These are phyloP conservation scores for Auriscalpium orientale DNA, from an alignment of 768 basidiomycete genomes.

Conservation along the genomic window DNA sequence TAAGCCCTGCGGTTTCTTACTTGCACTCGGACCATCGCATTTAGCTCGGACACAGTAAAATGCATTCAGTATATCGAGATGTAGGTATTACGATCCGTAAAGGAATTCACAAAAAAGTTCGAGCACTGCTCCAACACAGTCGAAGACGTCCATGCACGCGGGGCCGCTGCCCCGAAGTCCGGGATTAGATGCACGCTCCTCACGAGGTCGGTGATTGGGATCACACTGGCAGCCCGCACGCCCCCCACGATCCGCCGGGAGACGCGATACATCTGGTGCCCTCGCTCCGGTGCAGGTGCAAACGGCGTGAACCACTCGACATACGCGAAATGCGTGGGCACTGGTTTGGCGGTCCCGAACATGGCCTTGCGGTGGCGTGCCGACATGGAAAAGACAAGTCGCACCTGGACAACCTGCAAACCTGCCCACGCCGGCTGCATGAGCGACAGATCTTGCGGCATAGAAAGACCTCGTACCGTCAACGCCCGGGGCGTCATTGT, in stretches of 20 bases:
- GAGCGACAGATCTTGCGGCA: background rate
- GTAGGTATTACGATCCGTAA: conserved; percentile 24
- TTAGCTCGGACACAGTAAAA: too few relatives aligned
- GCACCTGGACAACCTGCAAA: conserved; percentile 20
- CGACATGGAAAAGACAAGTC: conserved; percentile 19
- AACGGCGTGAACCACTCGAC: conserved; percentile 25
- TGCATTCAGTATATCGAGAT: conserved; percentile 1
- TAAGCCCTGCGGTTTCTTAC: too few relatives aligned
- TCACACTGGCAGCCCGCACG: conserved; percentile 13
- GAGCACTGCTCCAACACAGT: conserved; percentile 24
- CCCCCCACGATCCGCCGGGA: conserved; percentile 2
- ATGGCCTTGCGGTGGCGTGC: background rate
- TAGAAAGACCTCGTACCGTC: conserved; percentile 16
- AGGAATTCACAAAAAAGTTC: conserved; percentile 26
- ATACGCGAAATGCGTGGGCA: conserved; percentile 21
- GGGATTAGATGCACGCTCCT: conserved; percentile 28
- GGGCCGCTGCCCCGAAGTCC: conserved; percentile 21
- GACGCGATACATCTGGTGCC: conserved; percentile 22
- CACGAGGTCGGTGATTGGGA: conserved; percentile 18
- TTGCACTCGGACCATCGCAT: too few relatives aligned
- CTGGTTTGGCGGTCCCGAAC: background rate
- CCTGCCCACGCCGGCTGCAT: conserved; percentile 16
- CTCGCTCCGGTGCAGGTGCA: conserved; percentile 8
- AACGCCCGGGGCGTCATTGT: conserved; percentile 5
- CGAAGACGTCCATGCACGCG: conserved; percentile 24